phyloP scores from a whole-genome alignment of 1,139 yeast species.

The Hansenula lynferdii region DNA sequence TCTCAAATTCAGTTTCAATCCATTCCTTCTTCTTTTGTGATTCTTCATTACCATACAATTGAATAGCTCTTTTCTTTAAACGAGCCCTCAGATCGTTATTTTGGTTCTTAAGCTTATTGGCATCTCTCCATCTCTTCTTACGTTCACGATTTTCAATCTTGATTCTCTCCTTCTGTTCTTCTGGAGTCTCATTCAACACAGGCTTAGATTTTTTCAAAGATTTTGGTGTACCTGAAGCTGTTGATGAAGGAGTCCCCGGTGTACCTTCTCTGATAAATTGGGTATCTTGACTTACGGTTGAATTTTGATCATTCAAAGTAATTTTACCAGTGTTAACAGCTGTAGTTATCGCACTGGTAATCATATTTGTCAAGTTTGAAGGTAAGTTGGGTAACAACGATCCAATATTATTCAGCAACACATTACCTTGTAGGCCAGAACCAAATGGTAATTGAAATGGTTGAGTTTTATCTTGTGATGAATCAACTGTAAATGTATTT shows the following conservation, averaged over 20 bases:
- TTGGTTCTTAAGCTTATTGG: slow-evolving; percentile 74
- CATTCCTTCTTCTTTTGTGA: slow-evolving; percentile 58
- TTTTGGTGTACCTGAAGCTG: not conserved
- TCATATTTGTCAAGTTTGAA: slow-evolving; percentile 22
- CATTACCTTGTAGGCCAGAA: slow-evolving; percentile 16
- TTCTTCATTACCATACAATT: slow-evolving; percentile 60
- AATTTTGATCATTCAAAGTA: slow-evolving; percentile 5
- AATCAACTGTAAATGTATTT: slow-evolving; percentile 6
- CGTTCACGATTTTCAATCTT: slow-evolving; percentile 76
- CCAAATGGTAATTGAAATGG: slow-evolving; percentile 23
- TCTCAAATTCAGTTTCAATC: slow-evolving; percentile 71
- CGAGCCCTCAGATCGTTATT: slow-evolving; percentile 83
- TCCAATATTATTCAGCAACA: slow-evolving; percentile 17
- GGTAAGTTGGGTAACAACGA: slow-evolving; percentile 23
- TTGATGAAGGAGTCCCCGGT: not conserved
- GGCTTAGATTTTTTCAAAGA: slow-evolving; percentile 6
- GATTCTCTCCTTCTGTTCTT: slow-evolving; percentile 49
- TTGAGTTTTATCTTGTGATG: slow-evolving; percentile 3
- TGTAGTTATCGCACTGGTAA: slow-evolving; percentile 27
- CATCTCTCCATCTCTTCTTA: slow-evolving; percentile 88
- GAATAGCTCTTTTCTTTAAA: slow-evolving; percentile 65
- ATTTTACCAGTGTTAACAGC: slow-evolving; percentile 9
- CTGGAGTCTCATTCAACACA: slow-evolving; percentile 20
- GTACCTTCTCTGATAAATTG: not conserved
- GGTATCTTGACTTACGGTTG: not conserved